A percentile compares a stretch with the other conserved stretches of the same genome.
These are phyloP conservation scores for Coemansia erecta DNA, from an alignment of 192 early-diverging fungal species.

Conservation along the genomic window DNA sequence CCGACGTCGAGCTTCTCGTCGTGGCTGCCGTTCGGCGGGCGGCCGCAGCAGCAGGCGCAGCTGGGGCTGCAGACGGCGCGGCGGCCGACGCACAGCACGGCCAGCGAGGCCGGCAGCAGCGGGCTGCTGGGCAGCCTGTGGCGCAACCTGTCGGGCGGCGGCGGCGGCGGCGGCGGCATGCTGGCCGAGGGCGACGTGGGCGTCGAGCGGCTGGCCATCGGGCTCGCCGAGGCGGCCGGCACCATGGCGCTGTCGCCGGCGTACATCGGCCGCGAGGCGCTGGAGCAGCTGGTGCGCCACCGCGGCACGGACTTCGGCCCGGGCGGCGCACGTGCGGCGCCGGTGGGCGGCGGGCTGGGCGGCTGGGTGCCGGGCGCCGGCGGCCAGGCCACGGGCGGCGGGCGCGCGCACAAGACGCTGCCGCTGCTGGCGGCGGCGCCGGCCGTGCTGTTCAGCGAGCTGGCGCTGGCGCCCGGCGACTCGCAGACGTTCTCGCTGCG, in stretches of 20 bases:
- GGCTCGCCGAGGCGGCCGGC: slow-evolving; percentile 45
- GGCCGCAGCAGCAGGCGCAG: slow-evolving; percentile 14
- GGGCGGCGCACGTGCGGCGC: no score
- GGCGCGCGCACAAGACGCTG: slow-evolving; percentile 26
- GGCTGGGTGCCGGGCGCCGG: slow-evolving; percentile 26
- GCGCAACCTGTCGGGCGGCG: slow-evolving; percentile 47
- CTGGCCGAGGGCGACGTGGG: slow-evolving; percentile 17
- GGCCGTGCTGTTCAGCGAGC: slow-evolving; percentile 48
- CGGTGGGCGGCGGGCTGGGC: slow-evolving; percentile 44
- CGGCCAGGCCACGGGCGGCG: no score
- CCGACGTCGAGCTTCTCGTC: slow-evolving; percentile 34
- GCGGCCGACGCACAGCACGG: slow-evolving; percentile 8
- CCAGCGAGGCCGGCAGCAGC: slow-evolving; percentile 40
- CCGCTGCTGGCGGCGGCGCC: slow-evolving; percentile 39
- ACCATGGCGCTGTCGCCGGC: slow-evolving; percentile 29
- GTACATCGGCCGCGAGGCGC: slow-evolving; percentile 45
- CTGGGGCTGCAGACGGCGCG: slow-evolving; percentile 4
- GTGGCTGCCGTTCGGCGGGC: slow-evolving; percentile 36
- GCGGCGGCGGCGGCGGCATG: slow-evolving; percentile 24
- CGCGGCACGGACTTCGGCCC: slow-evolving; percentile 30
- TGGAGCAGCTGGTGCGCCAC: slow-evolving; percentile 35
- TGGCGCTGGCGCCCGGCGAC: slow-evolving; percentile 41
- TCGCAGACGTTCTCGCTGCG: slow-evolving; percentile 47
- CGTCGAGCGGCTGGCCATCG: slow-evolving; percentile 42
- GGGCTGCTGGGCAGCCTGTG: slow-evolving; percentile 47